phyloP scores from a whole-genome alignment of 2,329 filamentous ascomycete genomes.

The Colletotrichum magnum region DNA sequence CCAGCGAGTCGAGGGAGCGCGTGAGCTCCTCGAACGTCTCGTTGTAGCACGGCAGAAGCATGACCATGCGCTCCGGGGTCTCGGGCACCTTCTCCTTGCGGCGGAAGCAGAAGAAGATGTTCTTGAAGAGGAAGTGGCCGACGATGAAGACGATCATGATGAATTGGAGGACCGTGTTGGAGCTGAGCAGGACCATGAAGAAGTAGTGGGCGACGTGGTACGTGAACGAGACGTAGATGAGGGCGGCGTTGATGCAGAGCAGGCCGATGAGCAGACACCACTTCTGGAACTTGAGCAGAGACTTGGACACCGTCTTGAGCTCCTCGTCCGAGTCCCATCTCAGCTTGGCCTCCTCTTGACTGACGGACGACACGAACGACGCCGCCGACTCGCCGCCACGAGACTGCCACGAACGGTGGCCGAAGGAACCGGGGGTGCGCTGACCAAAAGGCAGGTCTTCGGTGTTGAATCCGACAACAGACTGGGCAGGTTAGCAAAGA shows the following conservation, averaged over 20 bases:
- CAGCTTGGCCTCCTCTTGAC: slow-evolving; percentile 55
- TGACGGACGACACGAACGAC: slow-evolving; percentile 53
- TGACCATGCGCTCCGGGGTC: slow-evolving; percentile 58
- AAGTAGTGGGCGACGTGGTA: slow-evolving; percentile 59
- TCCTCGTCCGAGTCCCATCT: slow-evolving; percentile 58
- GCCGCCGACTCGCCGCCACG: slow-evolving; percentile 51
- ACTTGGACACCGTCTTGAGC: slow-evolving; percentile 55
- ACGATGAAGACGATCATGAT: slow-evolving; percentile 58
- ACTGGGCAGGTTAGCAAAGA: slow-evolving; percentile 44
- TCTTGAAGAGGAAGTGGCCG: slow-evolving; percentile 48
- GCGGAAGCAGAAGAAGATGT: slow-evolving; percentile 49
- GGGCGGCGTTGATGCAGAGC: slow-evolving; percentile 49
- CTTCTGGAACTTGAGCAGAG: slow-evolving; percentile 55
- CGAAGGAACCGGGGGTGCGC: slow-evolving; percentile 49
- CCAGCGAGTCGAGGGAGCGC: slow-evolving; percentile 61
- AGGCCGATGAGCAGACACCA: slow-evolving; percentile 55
- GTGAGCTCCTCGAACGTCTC: slow-evolving; percentile 60
- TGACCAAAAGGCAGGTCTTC: slow-evolving; percentile 47
- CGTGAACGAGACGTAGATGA: slow-evolving; percentile 54
- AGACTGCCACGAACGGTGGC: slow-evolving; percentile 50
- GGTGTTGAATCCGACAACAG: slow-evolving; percentile 50
- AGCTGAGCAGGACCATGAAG: slow-evolving; percentile 61
- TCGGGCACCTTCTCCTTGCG: slow-evolving; percentile 49
- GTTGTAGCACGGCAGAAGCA: slow-evolving; percentile 65
- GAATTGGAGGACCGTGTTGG: slow-evolving; percentile 59